Conservation (phyloP, 2,329 filamentous ascomycete genomes). For the Sporothrix globosa region DNA sequence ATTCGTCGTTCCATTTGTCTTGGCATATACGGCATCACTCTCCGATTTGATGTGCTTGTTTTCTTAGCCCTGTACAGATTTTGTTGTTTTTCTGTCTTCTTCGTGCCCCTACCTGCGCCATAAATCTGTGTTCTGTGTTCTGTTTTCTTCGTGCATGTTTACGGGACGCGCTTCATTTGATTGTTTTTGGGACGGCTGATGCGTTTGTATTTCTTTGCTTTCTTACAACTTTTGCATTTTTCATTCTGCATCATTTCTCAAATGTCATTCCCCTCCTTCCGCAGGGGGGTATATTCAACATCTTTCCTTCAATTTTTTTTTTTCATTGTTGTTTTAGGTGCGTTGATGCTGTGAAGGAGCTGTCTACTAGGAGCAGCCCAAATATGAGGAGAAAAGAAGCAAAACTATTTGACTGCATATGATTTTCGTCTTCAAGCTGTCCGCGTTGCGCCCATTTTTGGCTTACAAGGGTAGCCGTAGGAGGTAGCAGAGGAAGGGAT, state of each 20-base stretch:
- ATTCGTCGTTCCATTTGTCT: not conserved
- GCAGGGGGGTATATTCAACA: not conserved
- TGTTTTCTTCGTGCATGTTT: constrained; percentile 1
- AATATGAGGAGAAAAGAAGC: constrained; percentile 6
- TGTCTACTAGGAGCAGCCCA: not conserved
- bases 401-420: not conserved
- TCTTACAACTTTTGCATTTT: not conserved
- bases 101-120: not conserved
- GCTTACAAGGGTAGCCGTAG: not conserved
- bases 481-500: too few species aligned
- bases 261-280: too few species aligned
- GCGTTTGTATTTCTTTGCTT: constrained; percentile 1
- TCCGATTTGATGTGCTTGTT: not conserved
- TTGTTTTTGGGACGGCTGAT: constrained; percentile 7
- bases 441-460: too few species aligned
- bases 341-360: not conserved
- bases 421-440: too few species aligned
- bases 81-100: not conserved
- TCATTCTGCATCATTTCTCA: not conserved
- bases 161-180: not conserved
- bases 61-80: not conserved
- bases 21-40: constrained; percentile 27
- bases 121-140: not conserved
- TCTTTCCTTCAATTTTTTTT: not conserved
- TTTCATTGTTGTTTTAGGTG: not conserved